Evolutionary conservation across 2,329 filamentous ascomycete genomes (phyloP).

Genomic region (Diplodia seriata): DNA sequence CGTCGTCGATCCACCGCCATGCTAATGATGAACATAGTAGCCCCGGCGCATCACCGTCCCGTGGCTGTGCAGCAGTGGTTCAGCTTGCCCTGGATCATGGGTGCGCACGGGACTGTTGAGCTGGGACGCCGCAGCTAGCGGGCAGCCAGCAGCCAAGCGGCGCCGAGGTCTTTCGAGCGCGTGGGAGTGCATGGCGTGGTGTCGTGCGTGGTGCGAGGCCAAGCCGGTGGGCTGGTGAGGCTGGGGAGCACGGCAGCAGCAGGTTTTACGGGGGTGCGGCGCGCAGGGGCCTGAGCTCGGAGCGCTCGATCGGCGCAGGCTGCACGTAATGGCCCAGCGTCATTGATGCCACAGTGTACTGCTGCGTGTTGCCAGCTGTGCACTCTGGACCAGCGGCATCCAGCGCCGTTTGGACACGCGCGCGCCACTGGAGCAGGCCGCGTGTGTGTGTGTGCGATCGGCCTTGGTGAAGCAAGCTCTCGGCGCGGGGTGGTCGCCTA

Average conservation of each 20-base stretch:
- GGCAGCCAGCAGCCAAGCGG: neutral
- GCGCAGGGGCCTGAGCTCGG: constrained; percentile 21
- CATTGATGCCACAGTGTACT: constrained; percentile 30
- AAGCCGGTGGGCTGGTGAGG: neutral
- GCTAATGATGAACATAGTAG: neutral
- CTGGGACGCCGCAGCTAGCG: neutral
- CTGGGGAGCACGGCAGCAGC: constrained; percentile 19
- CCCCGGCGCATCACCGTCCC: constrained; percentile 7
- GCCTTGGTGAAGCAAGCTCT: neutral
- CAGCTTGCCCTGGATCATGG: neutral
- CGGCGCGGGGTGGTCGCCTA: constrained; percentile 27
- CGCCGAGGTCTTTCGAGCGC: neutral
- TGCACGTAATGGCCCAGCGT: constrained; percentile 25
- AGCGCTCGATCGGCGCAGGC: constrained; percentile 14
- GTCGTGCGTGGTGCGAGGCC: constrained; percentile 15
- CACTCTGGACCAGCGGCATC: neutral
- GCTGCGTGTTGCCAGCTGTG: neutral
- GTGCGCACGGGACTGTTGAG: neutral
- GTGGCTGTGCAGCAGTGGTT: constrained; percentile 20
- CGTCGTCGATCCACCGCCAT: constrained; percentile 27
- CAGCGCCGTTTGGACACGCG: constrained; percentile 24
- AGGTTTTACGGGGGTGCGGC: constrained; percentile 23
- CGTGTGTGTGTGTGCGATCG: constrained; percentile 6
- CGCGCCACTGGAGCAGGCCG: constrained; percentile 1
- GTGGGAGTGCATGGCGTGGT: constrained; percentile 16